A percentile compares a stretch with the other conserved stretches of the same genome.
Evolutionary conservation across 306 rosid species (phyloP).

Genomic region (Dryas octopetala): DNA sequence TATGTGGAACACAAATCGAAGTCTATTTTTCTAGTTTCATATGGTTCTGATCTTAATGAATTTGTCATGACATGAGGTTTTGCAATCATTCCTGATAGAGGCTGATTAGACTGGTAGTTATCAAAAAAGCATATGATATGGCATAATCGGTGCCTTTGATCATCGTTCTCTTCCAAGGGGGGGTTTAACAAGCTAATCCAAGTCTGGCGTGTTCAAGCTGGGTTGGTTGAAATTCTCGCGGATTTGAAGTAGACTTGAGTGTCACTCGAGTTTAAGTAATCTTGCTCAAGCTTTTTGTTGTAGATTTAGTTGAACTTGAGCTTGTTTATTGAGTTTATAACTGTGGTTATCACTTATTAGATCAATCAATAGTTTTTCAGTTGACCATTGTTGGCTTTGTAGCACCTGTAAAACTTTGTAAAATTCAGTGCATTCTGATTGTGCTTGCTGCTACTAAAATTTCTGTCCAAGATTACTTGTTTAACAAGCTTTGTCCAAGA

Average conservation of each 20-base stretch:
- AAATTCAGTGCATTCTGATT: background rate
- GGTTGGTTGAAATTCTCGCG: background rate
- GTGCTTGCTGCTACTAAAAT: background rate
- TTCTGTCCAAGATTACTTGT: too few species aligned
- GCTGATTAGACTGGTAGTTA: background rate
- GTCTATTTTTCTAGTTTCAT: background rate
- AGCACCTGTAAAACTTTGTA: background rate
- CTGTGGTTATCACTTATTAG: background rate
- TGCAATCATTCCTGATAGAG: background rate
- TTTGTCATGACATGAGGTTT: constrained; percentile 5
- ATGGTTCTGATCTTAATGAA: constrained; percentile 1
- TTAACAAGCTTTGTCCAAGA: too few species aligned
- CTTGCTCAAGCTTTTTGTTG: background rate
- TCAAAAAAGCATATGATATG: background rate
- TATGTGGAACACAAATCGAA: background rate
- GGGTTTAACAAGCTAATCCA: background rate
- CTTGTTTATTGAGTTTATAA: too few species aligned
- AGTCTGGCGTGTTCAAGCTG: background rate
- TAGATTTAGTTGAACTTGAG: background rate
- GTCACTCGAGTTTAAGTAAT: background rate
- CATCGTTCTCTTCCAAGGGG: background rate
- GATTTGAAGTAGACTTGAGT: background rate
- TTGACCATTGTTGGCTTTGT: background rate
- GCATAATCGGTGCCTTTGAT: background rate
- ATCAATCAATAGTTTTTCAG: background rate